Base-by-base conservation (phyloP, 1,139 yeast genomes). In the Keqinozyma sinolaborantium region DNA sequence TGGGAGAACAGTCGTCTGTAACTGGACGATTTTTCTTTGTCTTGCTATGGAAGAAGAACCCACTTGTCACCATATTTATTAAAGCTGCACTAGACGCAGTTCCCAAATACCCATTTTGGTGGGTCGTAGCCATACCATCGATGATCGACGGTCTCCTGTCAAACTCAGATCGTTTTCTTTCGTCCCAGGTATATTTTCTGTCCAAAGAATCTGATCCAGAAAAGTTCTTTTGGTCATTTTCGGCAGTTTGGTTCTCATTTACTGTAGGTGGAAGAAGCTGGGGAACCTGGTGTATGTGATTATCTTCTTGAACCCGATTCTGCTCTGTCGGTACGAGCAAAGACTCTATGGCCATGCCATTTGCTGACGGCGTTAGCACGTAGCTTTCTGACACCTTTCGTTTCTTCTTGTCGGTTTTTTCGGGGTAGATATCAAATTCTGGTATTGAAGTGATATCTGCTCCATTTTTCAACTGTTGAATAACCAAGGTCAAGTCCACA, bases 61-160 rank as follows among this genome's bases (percentile, higher is more conserved):
- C 50, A 4, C 50, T 47, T 12, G 47, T 46, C 5, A 45, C 44
- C 23, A 43, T 23, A 29, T 37, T 44, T 14, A 47, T 41, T 3
- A 47, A 30, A 4, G 50, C 51, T 14, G 51, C 51, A 37, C 47
- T 44, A 3, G 51, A 46, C 19, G 51, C 39, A 3, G 48, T 42
- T 1, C 51, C 51, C 29, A 46, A 38, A 23, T 47, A 47, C 16
- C 48, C 39, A 26, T 43, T 42, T 6, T 42, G 32, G 23, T 46
- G 47, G 3, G 48, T 45, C 13, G 50, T 45, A 12, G 51, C 51
- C 48, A 47, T 47, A 4, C 51, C 51, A 30, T 46, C 46, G 15
- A 44, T 42, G 4, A 42, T 42, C 2, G 44, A 31, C 23, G 14
- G 23, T 3, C 40, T 41, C 28, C 31, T 33, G 18, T 44, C 41